Evolutionary conservation across 2,329 filamentous ascomycete genomes (phyloP), one percentile per base, ranked within the genome.

Genomic region (Aspergillus melleus): DNA sequence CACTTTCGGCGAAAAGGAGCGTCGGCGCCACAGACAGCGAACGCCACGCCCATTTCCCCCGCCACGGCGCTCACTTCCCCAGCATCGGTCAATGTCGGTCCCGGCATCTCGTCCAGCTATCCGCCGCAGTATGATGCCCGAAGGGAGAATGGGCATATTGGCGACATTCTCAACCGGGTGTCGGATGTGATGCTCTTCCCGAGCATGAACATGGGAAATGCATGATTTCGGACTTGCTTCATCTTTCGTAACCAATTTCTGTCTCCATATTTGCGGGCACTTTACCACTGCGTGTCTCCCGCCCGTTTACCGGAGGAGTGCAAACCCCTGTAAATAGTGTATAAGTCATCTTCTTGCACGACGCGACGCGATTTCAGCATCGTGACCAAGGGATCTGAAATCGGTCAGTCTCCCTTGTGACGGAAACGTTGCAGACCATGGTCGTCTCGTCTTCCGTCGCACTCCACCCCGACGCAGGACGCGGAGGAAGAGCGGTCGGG

Each of bases 151-250:
- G 61, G 64, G 52, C 64, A 66, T 49, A 72, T 74, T 63, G 68
- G 65, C 49, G 68, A 70, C 50, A 75, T 75, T 49, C 59, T 75
- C 10, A 72, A 68, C 54, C 68, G 66, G 20, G 72, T 75, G 11
- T 74, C 72, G 32, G 70, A 74, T 47, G 72, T 74, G 36, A 75
- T 75, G 72, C 59, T 74, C 32, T 75, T 75, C 56, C 72, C 72
- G 14, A 74, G 60, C 29, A 71, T 73, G 68, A 65, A 61, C 29
- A 62, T 58, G 53, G 63, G 61, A 29, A 64, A 50, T 53, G 39
- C 49, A 47, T 63, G 59, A 64, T 26, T 30, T 42, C 36, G 36
- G 36, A 14, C 36, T n/a, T n/a, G 16, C 16, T 14, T 42, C 12
- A 42, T 42, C 6, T 42, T 14, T 42, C 36, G 36, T 42, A 42